Percentiles rank a stretch among this genome's conserved stretches.
Evolutionary conservation across 177 flowering plant genomes (phyloP).

Genomic region (Vitis hybrid): DNA sequence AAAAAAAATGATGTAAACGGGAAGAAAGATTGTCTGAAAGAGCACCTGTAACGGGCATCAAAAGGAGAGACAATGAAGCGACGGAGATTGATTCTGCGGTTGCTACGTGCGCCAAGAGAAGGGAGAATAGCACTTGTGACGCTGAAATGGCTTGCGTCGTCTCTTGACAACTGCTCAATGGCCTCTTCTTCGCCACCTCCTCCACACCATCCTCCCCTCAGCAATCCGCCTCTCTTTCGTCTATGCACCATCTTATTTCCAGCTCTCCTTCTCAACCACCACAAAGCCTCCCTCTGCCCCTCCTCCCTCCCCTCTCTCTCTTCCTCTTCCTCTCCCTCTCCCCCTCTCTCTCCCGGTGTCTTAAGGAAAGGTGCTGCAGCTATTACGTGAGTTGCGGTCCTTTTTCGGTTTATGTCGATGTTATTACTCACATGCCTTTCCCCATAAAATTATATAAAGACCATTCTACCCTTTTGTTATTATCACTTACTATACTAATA

Average conservation of each 20-base stretch:
- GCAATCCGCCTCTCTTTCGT: too few relatives aligned
- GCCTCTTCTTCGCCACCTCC: constrained; percentile 6
- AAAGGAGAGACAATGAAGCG: constrained; percentile 48
- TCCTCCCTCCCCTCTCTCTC: neutral
- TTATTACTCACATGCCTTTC: too few relatives aligned
- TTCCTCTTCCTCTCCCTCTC: neutral
- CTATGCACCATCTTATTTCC: neutral
- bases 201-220: neutral
- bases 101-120: constrained; percentile 46
- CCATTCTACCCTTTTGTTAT: too few relatives aligned
- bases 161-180: constrained; percentile 22
- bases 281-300: too few relatives aligned
- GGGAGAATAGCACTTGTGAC: constrained; percentile 46
- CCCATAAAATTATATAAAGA: too few relatives aligned
- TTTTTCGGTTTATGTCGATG: neutral
- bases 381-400: neutral
- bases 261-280: neutral
- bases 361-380: neutral
- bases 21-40: neutral
- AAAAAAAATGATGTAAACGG: neutral
- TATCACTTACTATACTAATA: too few relatives aligned
- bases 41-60: constrained; percentile 53
- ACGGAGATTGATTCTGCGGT: constrained; percentile 34
- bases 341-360: neutral
- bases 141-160: constrained; percentile 38